Evolutionary conservation across 148 eudicot genomes (phyloP).

Genomic region (Rhododendron simsii): DNA sequence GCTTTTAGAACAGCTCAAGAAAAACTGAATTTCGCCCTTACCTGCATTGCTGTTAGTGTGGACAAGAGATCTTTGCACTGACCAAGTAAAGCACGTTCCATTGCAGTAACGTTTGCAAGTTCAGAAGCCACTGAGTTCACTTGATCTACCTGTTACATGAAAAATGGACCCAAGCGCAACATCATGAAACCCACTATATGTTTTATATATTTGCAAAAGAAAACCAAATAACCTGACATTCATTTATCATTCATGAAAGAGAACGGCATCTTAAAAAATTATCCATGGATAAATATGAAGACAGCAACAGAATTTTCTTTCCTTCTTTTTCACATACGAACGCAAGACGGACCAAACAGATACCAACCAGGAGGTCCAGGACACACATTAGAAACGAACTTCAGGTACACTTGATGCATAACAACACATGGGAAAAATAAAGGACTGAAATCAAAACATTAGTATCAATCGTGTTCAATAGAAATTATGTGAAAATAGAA

Average conservation of each 20-base stretch:
- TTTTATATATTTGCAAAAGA: not conserved
- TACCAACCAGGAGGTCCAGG: not conserved
- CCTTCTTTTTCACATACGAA: not conserved
- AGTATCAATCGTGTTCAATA: not conserved
- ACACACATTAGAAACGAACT: not conserved
- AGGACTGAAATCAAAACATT: not conserved
- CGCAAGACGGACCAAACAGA: not conserved
- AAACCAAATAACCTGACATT: not conserved
- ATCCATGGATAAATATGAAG: not conserved
- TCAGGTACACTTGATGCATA: not conserved
- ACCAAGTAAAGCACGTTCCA: constrained; percentile 42
- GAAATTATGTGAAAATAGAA: not conserved
- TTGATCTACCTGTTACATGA: constrained; percentile 50
- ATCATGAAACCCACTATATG: not conserved
- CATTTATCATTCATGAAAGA: not conserved
- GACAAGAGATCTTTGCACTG: constrained; percentile 56
- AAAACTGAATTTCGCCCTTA: constrained; percentile 14
- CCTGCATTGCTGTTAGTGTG: constrained; percentile 58
- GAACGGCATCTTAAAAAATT: not conserved
- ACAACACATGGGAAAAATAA: not conserved
- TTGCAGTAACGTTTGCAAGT: constrained; percentile 35
- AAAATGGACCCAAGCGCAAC: not conserved
- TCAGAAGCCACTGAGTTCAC: constrained; percentile 44
- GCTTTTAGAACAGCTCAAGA: not conserved
- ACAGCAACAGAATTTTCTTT: not conserved